Evolutionary conservation across 2,329 filamentous ascomycete genomes (phyloP).

Genomic region (Diaporthe sp.): DNA sequence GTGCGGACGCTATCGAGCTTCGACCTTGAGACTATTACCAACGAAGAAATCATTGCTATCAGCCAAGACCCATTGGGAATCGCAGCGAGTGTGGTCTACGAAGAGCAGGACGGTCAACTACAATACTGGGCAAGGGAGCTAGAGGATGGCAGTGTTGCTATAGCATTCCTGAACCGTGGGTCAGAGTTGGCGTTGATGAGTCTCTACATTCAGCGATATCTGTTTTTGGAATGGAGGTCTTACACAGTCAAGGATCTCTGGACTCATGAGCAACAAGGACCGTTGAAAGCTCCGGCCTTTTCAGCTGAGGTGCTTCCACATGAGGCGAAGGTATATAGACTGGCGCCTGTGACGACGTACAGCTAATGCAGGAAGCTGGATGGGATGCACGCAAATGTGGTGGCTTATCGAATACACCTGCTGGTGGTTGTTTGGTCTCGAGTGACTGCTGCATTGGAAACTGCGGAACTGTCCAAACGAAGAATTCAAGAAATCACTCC

Average conservation of each 20-base stretch:
- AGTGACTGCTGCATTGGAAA: not conserved
- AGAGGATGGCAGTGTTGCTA: constrained; percentile 18
- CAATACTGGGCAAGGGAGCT: constrained; percentile 29
- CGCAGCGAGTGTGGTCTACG: constrained; percentile 15
- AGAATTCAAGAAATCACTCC: rapidly evolving
- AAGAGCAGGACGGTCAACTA: constrained; percentile 14
- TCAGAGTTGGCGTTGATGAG: constrained; percentile 19
- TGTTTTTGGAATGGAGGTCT: constrained; percentile 28
- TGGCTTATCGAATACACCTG: not conserved
- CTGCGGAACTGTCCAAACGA: not conserved
- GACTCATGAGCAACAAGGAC: constrained; percentile 24
- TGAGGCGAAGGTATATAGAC: constrained; percentile 28
- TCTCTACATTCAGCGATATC: constrained; percentile 18
- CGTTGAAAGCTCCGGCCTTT: constrained; percentile 19
- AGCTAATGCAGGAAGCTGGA: not conserved
- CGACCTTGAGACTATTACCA: constrained; percentile 29
- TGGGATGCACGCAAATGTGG: not conserved
- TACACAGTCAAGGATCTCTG: constrained; percentile 30
- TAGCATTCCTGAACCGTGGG: constrained; percentile 30
- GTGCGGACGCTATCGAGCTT: constrained; percentile 8
- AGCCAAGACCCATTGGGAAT: constrained; percentile 21
- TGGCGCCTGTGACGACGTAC: constrained; percentile 11
- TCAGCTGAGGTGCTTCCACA: constrained; percentile 31
- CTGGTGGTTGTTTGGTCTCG: not conserved
- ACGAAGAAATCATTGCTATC: constrained; percentile 29